Percentiles rank a stretch among this genome's conserved stretches.
Conservation (phyloP, 2,329 filamentous ascomycete species). For the Huntiella decipiens region DNA sequence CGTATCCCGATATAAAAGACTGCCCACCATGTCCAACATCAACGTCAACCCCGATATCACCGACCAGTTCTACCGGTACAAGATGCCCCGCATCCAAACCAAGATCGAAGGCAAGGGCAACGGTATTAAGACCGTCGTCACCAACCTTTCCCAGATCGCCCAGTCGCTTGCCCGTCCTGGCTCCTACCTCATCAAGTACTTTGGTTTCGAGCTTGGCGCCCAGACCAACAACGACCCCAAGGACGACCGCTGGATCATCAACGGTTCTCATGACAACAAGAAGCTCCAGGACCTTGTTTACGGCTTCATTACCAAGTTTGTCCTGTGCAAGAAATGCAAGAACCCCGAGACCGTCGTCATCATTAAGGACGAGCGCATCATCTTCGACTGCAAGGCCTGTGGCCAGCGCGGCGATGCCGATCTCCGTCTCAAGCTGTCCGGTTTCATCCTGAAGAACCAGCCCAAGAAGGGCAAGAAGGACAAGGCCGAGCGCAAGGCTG, state of each 20-base stretch:
- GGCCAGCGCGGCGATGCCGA: conserved; percentile 86
- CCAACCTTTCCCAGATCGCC: conserved; percentile 89
- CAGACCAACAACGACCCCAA: conserved; percentile 96
- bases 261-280: conserved; percentile 82
- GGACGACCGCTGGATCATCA: conserved; percentile 99
- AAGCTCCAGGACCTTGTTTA: conserved; percentile 98
- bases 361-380: conserved; percentile 83
- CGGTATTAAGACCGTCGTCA: conserved; percentile 95
- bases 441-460: conserved; percentile 93
- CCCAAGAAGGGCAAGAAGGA: conserved; percentile 92
- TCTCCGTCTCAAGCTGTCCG: conserved; percentile 82
- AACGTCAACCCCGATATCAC: conserved; percentile 96
- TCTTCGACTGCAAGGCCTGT: conserved; percentile 96
- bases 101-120: conserved; percentile 99
- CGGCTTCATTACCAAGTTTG: conserved; percentile 95
- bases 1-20: neutral
- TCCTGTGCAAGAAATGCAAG: conserved; percentile 99
- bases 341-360: conserved; percentile 94
- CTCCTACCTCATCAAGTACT: conserved; percentile 97
- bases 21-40: conserved; percentile 77
- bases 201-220: conserved; percentile 94
- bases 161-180: conserved; percentile 81
- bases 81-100: conserved; percentile 97
- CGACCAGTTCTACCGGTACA: conserved; percentile 99
- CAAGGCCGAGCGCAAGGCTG: conserved; percentile 81